Conservation (phyloP, 441 rosid species). For the Erysimum pusillum region DNA sequence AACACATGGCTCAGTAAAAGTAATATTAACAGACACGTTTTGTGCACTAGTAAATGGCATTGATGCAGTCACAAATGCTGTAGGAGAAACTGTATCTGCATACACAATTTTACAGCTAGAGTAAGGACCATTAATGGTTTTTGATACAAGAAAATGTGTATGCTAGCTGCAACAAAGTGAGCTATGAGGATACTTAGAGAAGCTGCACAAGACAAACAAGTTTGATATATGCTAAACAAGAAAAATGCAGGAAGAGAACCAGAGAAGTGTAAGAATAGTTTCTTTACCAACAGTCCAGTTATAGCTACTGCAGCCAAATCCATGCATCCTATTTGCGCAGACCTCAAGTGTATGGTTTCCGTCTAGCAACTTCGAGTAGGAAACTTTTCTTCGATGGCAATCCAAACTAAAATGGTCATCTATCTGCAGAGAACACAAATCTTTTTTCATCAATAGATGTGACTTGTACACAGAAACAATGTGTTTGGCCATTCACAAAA, state of each 20-base stretch:
- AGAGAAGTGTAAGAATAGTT: slow-evolving; percentile 43
- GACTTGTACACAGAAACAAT: not conserved
- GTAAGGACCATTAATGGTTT: slow-evolving; percentile 3
- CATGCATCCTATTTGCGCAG: slow-evolving; percentile 61
- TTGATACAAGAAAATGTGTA: not conserved
- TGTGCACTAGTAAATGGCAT: slow-evolving; percentile 78
- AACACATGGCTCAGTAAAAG: slow-evolving; percentile 81
- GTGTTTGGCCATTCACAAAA: slow-evolving; percentile 11
- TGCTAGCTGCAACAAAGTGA: not conserved
- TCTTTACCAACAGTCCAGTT: slow-evolving; percentile 88
- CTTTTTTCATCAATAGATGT: slow-evolving; percentile 13
- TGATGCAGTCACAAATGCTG: slow-evolving; percentile 71
- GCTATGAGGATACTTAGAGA: not conserved
- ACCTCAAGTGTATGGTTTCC: slow-evolving; percentile 86
- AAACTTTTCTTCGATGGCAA: slow-evolving; percentile 60
- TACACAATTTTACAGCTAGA: slow-evolving; percentile 30
- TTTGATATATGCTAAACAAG: slow-evolving; percentile 3
- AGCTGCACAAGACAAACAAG: slow-evolving; percentile 6
- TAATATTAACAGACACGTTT: slow-evolving; percentile 75
- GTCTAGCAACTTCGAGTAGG: slow-evolving; percentile 65
- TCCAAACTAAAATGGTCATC: slow-evolving; percentile 66
- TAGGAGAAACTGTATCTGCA: slow-evolving; percentile 89
- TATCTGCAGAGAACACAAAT: slow-evolving; percentile 60
- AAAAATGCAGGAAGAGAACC: slow-evolving; percentile 4
- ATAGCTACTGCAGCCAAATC: slow-evolving; percentile 67